Conservation (phyloP, 2,329 filamentous ascomycete genomes). For the Diaporthe australafricana region DNA sequence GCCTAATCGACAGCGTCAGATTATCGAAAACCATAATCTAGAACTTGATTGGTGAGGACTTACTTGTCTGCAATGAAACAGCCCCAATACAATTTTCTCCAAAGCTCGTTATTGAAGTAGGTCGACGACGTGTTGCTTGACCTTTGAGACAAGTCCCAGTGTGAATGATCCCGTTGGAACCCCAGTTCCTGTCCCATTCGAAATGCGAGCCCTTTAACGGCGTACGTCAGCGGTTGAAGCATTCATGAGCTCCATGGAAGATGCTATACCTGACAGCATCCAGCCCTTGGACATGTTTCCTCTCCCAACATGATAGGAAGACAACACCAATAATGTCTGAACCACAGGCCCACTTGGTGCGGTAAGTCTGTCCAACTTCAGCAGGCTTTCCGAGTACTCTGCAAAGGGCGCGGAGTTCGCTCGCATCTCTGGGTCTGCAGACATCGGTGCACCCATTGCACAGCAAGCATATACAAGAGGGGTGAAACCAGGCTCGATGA, state of each 20-base stretch:
- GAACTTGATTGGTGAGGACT: neutral
- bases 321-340: neutral
- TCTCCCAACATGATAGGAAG: neutral
- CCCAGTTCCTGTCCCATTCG: slow-evolving; percentile 39
- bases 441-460: slow-evolving; percentile 2
- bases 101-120: slow-evolving; percentile 7
- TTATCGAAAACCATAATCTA: too few relatives aligned
- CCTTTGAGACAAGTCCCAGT: neutral
- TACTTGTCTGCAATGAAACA: neutral
- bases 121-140: neutral
- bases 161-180: slow-evolving; percentile 33
- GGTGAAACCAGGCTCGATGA: neutral
- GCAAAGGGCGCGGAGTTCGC: neutral
- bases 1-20: neutral
- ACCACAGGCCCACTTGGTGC: neutral
- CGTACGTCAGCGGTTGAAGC: neutral
- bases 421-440: neutral
- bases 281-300: neutral
- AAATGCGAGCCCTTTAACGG: slow-evolving; percentile 38
- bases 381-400: neutral
- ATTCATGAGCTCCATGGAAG: neutral
- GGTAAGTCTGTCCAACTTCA: neutral
- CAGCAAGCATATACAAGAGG: slow-evolving; percentile 5
- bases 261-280: neutral
- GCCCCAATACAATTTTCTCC: slow-evolving; percentile 14